phyloP scores from a whole-genome alignment of 2,329 filamentous ascomycete species.

The Calonectria henricotiae region DNA sequence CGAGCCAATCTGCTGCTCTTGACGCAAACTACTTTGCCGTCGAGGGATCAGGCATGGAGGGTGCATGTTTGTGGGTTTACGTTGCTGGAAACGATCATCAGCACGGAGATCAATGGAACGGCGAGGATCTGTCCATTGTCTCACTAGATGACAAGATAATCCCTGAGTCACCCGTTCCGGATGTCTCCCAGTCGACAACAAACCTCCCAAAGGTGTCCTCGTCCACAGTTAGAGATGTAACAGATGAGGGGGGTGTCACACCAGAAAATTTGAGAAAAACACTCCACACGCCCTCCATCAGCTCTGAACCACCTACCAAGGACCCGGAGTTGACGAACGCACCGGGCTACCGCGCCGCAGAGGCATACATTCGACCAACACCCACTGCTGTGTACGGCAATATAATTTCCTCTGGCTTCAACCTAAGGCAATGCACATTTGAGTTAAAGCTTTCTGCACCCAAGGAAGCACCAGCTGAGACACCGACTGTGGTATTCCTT shows the following conservation, averaged over 20 bases:
- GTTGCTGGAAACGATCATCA: conserved; percentile 86
- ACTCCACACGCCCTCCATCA: conserved; percentile 78
- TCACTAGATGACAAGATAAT: conserved; percentile 84
- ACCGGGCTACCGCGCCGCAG: conserved; percentile 88
- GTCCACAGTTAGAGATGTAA: conserved; percentile 58
- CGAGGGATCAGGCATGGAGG: conserved; percentile 87
- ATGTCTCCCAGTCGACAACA: conserved; percentile 64
- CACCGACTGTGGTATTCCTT: conserved; percentile 87
- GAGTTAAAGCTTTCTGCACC: conserved; percentile 78
- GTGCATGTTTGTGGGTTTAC: conserved; percentile 93
- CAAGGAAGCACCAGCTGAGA: conserved; percentile 72
- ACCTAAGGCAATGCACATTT: conserved; percentile 85
- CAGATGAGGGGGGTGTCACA: conserved; percentile 75
- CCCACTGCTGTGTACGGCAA: conserved; percentile 83
- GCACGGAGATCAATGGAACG: conserved; percentile 96
- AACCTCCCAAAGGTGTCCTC: conserved; percentile 55
- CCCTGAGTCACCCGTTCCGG: conserved; percentile 68
- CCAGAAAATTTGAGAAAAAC: conserved; percentile 84
- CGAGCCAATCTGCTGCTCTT: conserved; percentile 91
- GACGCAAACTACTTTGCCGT: conserved; percentile 97
- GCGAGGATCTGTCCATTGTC: conserved; percentile 94
- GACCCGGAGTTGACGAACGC: conserved; percentile 74
- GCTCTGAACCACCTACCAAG: conserved; percentile 69
- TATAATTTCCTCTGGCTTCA: conserved; percentile 83
- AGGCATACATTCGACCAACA: conserved; percentile 91